Conservation (phyloP, 2,329 filamentous ascomycete genomes). For the Penicillium brevicompactum region DNA sequence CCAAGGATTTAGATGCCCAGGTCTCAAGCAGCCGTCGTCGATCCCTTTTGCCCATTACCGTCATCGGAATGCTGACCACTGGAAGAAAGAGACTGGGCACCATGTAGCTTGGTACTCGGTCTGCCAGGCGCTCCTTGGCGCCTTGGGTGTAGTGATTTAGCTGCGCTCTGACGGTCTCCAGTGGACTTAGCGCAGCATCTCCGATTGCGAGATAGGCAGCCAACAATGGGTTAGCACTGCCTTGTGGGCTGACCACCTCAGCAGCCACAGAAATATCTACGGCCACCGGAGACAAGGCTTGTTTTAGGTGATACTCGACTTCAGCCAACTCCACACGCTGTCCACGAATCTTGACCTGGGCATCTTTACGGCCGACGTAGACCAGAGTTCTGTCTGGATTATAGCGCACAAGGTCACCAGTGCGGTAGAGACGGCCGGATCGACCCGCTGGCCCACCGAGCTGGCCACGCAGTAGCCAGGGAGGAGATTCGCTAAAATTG, state of each 20-base stretch:
- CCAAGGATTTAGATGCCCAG: not conserved
- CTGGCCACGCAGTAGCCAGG: not conserved
- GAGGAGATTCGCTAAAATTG: not conserved
- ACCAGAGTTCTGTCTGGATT: not conserved
- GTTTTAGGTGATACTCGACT: slow-evolving; percentile 1
- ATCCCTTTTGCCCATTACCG: not conserved
- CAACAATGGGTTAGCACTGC: not conserved
- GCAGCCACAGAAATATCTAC: not conserved
- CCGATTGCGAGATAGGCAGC: not conserved
- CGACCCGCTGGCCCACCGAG: not conserved
- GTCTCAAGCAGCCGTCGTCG: not conserved
- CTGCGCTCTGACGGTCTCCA: not conserved
- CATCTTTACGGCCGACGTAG: slow-evolving; percentile 7
- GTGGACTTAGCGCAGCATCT: not conserved
- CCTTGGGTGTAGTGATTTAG: not conserved
- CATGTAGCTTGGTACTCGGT: not conserved
- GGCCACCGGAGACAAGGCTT: not conserved
- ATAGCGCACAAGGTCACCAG: slow-evolving; percentile 5
- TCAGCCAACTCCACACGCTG: slow-evolving; percentile 4
- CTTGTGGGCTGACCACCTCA: not conserved
- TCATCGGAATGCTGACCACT: not conserved
- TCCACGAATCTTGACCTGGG: slow-evolving; percentile 5
- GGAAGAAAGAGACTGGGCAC: not conserved
- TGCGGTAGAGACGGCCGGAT: slow-evolving; percentile 1
- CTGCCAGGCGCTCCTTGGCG: not conserved